A percentile compares a stretch with the other conserved stretches of the same genome.
Conservation (phyloP, 768 basidiomycete genomes). For the Panaeolus papilionaceus region DNA sequence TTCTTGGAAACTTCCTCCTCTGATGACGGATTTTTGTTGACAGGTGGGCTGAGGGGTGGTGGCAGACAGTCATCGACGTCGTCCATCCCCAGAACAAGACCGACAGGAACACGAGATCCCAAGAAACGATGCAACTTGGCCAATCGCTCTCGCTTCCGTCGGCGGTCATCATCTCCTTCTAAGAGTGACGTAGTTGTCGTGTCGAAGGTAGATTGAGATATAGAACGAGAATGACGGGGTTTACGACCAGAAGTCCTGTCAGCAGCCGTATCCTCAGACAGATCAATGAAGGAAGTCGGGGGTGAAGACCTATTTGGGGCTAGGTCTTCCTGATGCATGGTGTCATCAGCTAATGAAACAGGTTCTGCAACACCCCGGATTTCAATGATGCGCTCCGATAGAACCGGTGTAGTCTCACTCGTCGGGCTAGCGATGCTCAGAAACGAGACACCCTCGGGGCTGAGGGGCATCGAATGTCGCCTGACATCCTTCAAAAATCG, state of each 20-base stretch:
- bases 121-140: conserved; percentile 86
- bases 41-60: conserved; percentile 21
- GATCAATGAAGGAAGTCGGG: conserved; percentile 65
- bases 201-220: conserved; percentile 55
- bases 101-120: conserved; percentile 78
- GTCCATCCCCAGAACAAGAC: conserved; percentile 63
- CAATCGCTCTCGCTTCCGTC: conserved; percentile 76
- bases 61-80: conserved; percentile 33
- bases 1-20: conserved; percentile 42
- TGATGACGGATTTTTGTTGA: conserved; percentile 16
- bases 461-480: conserved; percentile 62
- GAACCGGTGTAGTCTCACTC: conserved; percentile 19
- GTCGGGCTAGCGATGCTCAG: conserved; percentile 33
- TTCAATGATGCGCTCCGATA: conserved; percentile 17
- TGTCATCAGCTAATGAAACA: conserved; percentile 28
- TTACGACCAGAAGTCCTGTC: conserved; percentile 30
- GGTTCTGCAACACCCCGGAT: conserved; percentile 23
- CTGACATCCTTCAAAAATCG: conserved; percentile 33
- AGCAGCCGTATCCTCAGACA: conserved; percentile 65
- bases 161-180: conserved; percentile 65
- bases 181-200: conserved; percentile 49
- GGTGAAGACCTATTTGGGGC: conserved; percentile 36
- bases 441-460: conserved; percentile 51
- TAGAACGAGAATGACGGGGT: conserved; percentile 38
- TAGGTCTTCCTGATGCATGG: conserved; percentile 26